phyloP scores from a whole-genome alignment of 495 filamentous ascomycete species.

The Xylaria grammica region DNA sequence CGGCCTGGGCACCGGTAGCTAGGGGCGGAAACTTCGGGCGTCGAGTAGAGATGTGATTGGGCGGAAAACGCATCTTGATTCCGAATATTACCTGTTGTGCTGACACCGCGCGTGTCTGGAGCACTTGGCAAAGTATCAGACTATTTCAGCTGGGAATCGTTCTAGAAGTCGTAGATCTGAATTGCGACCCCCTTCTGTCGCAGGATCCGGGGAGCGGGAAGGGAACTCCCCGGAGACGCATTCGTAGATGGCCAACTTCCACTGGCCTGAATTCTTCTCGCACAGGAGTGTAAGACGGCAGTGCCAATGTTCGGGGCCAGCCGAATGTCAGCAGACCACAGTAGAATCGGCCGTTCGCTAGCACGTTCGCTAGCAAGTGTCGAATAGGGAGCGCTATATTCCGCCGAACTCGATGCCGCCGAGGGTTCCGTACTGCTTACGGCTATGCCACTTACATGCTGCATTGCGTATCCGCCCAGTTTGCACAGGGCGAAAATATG shows the following conservation, averaged over 20 bases:
- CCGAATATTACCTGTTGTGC: slow-evolving; percentile 4
- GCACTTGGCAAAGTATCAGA: slow-evolving; percentile 1
- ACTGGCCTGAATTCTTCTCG: neutral
- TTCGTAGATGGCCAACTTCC: neutral
- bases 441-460: slow-evolving; percentile 4
- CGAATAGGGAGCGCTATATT: neutral
- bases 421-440: neutral
- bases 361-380: neutral
- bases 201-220: slow-evolving; percentile 9
- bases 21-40: neutral
- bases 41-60: slow-evolving; percentile 15
- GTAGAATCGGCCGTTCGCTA: neutral
- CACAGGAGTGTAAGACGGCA: neutral
- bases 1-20: slow-evolving; percentile 15
- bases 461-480: neutral
- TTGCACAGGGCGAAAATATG: neutral
- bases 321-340: slow-evolving; percentile 6
- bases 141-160: slow-evolving; percentile 16
- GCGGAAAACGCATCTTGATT: neutral
- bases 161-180: slow-evolving; percentile 15
- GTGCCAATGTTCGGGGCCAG: slow-evolving; percentile 12
- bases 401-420: neutral
- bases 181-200: neutral
- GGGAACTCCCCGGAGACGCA: neutral
- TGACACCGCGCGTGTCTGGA: slow-evolving; percentile 8